Percentiles rank a stretch among this genome's conserved stretches.
These are phyloP conservation scores for Termitomyces sp. DNA, from an alignment of 768 basidiomycete genomes.

Conservation along the genomic window DNA sequence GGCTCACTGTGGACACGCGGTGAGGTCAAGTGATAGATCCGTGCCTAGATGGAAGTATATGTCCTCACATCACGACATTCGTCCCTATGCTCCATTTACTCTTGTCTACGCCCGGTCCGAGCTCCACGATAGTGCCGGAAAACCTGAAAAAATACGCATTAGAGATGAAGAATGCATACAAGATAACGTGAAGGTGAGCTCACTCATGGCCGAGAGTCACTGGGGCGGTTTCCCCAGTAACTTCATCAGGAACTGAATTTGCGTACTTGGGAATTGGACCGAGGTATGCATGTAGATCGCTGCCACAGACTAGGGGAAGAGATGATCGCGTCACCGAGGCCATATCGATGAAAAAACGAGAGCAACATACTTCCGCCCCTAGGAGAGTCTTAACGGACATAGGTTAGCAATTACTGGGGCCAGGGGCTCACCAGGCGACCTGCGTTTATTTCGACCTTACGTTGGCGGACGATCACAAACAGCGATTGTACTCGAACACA, in stretches of 20 bases:
- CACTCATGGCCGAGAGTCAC: slow-evolving; percentile 44
- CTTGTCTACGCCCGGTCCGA: slow-evolving; percentile 28
- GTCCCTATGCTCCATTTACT: slow-evolving; percentile 28
- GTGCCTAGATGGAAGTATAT: slow-evolving; percentile 3
- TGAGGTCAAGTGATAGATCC: neutral
- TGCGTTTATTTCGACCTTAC: slow-evolving; percentile 1
- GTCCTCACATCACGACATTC: slow-evolving; percentile 26
- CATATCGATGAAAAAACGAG: neutral
- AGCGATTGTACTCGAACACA: slow-evolving; percentile 11
- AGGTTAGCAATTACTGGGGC: neutral
- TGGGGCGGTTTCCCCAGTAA: slow-evolving; percentile 35
- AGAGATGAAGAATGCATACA: neutral
- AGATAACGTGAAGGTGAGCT: slow-evolving; percentile 1
- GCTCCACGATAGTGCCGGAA: slow-evolving; percentile 28
- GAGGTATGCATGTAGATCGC: slow-evolving; percentile 41
- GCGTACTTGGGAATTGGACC: slow-evolving; percentile 23
- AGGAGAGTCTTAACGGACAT: neutral
- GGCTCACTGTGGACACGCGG: slow-evolving; percentile 29
- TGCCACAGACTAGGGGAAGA: slow-evolving; percentile 33
- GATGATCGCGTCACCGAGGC: neutral
- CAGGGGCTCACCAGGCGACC: slow-evolving; percentile 24
- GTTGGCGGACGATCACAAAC: neutral
- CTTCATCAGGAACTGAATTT: slow-evolving; percentile 26
- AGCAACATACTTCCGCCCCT: slow-evolving; percentile 27
- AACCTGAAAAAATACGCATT: slow-evolving; percentile 16